Evolutionary conservation across 129 eudicot genomes (phyloP).

Genomic region (Flaveria trinervia): DNA sequence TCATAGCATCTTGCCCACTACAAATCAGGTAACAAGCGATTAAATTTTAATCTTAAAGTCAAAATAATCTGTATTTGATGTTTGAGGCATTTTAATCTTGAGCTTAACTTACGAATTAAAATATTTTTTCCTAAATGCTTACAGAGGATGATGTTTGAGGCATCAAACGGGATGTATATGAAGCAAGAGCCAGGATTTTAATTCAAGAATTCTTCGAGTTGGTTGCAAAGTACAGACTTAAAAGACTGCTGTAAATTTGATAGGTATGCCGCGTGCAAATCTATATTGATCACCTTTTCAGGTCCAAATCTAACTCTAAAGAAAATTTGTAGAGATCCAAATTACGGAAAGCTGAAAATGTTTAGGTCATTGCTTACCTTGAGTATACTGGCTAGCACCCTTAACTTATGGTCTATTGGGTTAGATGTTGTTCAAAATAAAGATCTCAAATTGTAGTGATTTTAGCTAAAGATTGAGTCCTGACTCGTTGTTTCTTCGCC

Average conservation of each 20-base stretch:
- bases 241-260: slow-evolving; percentile 37
- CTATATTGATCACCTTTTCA: slow-evolving; percentile 17
- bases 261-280: slow-evolving; percentile 26
- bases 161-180: slow-evolving; percentile 34
- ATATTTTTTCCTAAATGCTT: neutral
- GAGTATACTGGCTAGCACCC: slow-evolving; percentile 19
- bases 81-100: too few relatives aligned
- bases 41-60: neutral
- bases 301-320: slow-evolving; percentile 23
- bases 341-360: slow-evolving; percentile 32
- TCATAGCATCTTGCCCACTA: slow-evolving; percentile 46
- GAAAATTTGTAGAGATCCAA: slow-evolving; percentile 38
- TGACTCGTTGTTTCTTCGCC: slow-evolving; percentile 16
- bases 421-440: slow-evolving; percentile 30
- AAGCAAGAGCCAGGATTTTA: slow-evolving; percentile 44
- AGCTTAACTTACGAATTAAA: neutral
- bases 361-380: slow-evolving; percentile 36
- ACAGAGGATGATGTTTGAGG: slow-evolving; percentile 41
- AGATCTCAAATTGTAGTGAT: slow-evolving; percentile 31
- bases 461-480: slow-evolving; percentile 13
- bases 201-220: slow-evolving; percentile 16
- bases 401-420: slow-evolving; percentile 12
- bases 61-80: neutral
- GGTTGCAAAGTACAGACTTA: slow-evolving; percentile 38
- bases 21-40: slow-evolving; percentile 53